phyloP scores from a whole-genome alignment of 31 red algal genomes.

The Asparagopsis taxiformis region DNA sequence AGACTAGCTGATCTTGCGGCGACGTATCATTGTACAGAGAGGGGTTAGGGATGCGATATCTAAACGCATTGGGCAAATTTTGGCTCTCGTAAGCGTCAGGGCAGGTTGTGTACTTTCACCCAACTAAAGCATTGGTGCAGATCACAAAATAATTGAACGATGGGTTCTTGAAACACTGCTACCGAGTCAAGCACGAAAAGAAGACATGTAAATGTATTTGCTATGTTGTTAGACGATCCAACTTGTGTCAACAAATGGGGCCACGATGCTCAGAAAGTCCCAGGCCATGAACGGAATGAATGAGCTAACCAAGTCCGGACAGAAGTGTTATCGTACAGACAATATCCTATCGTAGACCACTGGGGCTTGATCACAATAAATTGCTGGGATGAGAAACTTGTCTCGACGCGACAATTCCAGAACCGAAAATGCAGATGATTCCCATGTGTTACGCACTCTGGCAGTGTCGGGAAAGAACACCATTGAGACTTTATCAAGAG shows the following conservation, averaged over 20 bases:
- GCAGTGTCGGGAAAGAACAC: slow-evolving; percentile 12
- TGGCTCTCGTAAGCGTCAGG: not conserved
- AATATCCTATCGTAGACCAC: not conserved
- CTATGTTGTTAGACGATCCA: slow-evolving; percentile 38
- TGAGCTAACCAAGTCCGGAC: slow-evolving; percentile 6
- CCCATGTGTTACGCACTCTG: slow-evolving; percentile 1
- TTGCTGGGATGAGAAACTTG: not conserved
- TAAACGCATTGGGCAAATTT: too few species aligned
- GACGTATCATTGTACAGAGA: too few species aligned
- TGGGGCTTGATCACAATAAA: slow-evolving; percentile 1
- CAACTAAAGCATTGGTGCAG: not conserved
- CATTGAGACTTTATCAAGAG: not conserved
- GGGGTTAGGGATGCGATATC: too few species aligned
- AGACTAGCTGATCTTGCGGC: too few species aligned
- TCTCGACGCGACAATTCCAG: slow-evolving; percentile 1
- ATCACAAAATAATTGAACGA: not conserved
- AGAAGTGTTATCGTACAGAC: not conserved
- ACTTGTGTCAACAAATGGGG: slow-evolving; percentile 9
- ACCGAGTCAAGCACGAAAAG: slow-evolving; percentile 25
- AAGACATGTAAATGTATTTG: slow-evolving; percentile 30
- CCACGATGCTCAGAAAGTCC: not conserved
- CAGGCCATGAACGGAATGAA: not conserved
- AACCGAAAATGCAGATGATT: slow-evolving; percentile 3
- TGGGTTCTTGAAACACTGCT: not conserved
- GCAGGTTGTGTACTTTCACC: not conserved